Evolutionary conservation across 2,329 filamentous ascomycete species (phyloP).

Genomic region (Elsinoe necatrix): DNA sequence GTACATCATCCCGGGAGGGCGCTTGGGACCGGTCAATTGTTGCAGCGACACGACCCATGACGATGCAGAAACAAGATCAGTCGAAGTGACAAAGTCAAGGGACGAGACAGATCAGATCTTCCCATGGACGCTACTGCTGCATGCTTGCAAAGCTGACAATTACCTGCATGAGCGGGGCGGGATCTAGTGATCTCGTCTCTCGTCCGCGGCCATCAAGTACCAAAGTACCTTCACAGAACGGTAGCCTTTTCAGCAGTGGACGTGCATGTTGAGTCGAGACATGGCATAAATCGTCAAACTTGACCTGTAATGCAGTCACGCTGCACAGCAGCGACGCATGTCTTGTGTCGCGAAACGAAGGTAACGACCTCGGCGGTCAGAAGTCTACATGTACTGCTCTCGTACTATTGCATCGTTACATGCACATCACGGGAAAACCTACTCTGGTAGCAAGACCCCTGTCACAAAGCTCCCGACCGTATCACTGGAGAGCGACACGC

Average conservation of each 20-base stretch:
- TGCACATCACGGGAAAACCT: neutral
- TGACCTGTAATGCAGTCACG: neutral
- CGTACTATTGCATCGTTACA: neutral
- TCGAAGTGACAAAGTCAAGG: neutral
- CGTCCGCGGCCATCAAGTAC: neutral
- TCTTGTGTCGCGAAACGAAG: neutral
- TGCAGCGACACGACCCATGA: neutral
- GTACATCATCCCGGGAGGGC: neutral
- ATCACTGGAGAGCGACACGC: neutral
- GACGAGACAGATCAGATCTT: neutral
- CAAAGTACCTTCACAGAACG: conserved; percentile 6
- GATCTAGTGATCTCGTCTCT: neutral
- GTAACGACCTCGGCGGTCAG: neutral
- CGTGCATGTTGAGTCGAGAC: neutral
- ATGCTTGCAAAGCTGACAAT: conserved; percentile 12
- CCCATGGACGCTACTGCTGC: neutral
- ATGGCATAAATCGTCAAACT: neutral
- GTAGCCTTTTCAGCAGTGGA: neutral
- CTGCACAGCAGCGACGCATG: neutral
- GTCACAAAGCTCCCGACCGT: neutral
- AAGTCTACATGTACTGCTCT: neutral
- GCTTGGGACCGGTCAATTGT: neutral
- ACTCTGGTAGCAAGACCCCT: conserved; percentile 3
- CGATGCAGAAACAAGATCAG: conserved; percentile 1
- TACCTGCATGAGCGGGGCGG: conserved; percentile 4